Evolutionary conservation across 768 basidiomycete genomes (phyloP).

Genomic region (Suillus subaureus): DNA sequence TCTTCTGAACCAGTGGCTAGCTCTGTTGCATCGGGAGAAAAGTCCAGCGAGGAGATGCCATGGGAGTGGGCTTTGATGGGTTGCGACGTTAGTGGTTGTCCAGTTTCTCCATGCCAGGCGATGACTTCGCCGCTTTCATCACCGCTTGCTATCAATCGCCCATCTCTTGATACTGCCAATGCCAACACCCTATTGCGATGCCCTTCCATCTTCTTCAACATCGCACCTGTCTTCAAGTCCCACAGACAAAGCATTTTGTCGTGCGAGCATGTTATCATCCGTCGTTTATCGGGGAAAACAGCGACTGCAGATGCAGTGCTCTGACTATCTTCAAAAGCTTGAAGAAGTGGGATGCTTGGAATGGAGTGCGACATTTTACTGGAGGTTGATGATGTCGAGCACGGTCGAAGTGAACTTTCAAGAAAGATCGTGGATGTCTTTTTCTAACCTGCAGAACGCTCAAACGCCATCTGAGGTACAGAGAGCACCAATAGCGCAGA

Average conservation of each 20-base stretch:
- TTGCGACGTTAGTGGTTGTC: background rate
- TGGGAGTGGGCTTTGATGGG: background rate
- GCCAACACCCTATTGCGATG: background rate
- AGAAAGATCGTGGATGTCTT: background rate
- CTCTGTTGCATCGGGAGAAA: background rate
- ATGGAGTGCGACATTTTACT: background rate
- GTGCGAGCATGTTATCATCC: background rate
- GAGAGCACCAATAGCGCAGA: background rate
- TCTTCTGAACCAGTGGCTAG: background rate
- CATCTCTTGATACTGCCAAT: background rate
- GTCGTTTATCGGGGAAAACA: background rate
- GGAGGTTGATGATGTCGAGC: background rate
- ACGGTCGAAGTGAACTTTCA: background rate
- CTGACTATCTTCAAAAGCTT: background rate
- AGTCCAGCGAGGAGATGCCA: background rate
- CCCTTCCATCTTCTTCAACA: conserved; percentile 1
- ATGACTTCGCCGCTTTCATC: background rate
- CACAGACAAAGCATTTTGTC: background rate
- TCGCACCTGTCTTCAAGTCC: background rate
- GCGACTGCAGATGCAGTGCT: background rate
- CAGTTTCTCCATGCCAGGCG: background rate
- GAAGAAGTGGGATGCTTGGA: background rate
- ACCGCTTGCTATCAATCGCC: background rate
- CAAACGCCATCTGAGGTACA: background rate
- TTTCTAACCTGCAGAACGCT: background rate